These are phyloP conservation scores for Xylaria sp. DNA, from an alignment of 2,329 filamentous ascomycete species.

Conservation along the genomic window DNA sequence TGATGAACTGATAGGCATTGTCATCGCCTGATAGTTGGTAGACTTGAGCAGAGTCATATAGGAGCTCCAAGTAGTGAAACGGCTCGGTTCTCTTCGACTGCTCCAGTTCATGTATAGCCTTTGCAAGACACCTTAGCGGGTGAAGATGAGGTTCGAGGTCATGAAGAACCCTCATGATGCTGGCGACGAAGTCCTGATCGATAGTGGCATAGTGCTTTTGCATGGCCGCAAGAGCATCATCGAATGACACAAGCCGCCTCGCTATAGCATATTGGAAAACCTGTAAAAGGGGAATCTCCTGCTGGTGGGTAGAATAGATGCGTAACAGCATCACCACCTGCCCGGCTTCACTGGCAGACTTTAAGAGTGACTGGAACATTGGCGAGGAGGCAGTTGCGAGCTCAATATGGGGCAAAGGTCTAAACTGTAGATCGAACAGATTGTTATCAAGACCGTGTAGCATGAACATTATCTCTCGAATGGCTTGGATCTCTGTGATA, in stretches of 20 bases:
- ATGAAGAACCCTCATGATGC: conserved; percentile 56
- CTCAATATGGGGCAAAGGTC: conserved; percentile 40
- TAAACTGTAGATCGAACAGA: conserved; percentile 52
- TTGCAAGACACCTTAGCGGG: conserved; percentile 55
- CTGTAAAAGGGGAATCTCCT: conserved; percentile 58
- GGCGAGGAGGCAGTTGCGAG: conserved; percentile 46
- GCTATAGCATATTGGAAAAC: conserved; percentile 63
- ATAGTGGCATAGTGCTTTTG: conserved; percentile 57
- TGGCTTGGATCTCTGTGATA: conserved; percentile 65
- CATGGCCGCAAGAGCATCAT: conserved; percentile 51
- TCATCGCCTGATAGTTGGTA: conserved; percentile 65
- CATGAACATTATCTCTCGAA: conserved; percentile 81
- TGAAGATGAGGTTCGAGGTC: conserved; percentile 50
- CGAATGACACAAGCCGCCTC: conserved; percentile 52
- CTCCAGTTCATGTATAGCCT: conserved; percentile 55
- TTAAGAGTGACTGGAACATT: conserved; percentile 44
- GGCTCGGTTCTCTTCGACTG: conserved; percentile 45
- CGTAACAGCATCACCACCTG: conserved; percentile 43
- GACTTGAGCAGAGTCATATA: conserved; percentile 65
- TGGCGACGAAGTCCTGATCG: conserved; percentile 53
- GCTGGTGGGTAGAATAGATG: conserved; percentile 38
- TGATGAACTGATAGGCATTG: conserved; percentile 56
- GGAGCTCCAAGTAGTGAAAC: conserved; percentile 71
- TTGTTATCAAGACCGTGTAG: conserved; percentile 71
- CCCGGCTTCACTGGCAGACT: conserved; percentile 43